phyloP scores from a whole-genome alignment of 1,284 basidiomycete genomes.

The Microbotryomycetes sp. region DNA sequence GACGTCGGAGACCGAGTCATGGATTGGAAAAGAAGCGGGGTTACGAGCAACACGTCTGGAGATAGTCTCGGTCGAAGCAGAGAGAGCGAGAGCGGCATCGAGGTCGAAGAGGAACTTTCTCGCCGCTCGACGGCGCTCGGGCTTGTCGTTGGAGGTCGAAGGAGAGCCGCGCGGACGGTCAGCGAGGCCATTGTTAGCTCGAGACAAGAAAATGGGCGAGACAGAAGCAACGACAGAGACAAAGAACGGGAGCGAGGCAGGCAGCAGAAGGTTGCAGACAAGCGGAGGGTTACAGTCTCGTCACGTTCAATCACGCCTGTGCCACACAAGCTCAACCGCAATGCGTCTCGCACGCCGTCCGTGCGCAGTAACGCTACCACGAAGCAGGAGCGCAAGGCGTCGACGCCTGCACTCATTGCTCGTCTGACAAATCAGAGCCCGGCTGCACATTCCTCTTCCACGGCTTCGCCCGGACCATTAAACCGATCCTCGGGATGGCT shows the following conservation, averaged over 20 bases:
- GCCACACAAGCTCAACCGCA: not conserved
- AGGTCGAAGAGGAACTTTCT: not conserved
- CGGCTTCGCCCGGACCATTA: not conserved
- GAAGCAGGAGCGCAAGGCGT: constrained; percentile 6
- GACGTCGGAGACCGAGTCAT: constrained; percentile 6
- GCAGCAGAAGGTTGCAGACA: not conserved
- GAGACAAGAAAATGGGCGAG: not conserved
- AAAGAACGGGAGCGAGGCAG: not conserved
- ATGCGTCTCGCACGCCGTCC: constrained; percentile 1
- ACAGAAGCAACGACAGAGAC: constrained; percentile 1
- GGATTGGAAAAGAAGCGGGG: constrained; percentile 5
- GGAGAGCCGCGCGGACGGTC: not conserved
- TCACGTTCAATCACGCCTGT: constrained; percentile 7
- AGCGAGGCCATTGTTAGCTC: not conserved
- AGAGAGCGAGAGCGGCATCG: not conserved
- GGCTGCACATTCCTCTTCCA: not conserved
- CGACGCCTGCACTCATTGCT: constrained; percentile 27
- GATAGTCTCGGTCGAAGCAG: not conserved
- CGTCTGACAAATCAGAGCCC: constrained; percentile 10
- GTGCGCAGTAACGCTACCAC: not conserved
- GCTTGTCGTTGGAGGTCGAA: not conserved
- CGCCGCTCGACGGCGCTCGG: not conserved
- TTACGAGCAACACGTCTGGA: not conserved
- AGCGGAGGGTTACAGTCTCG: not conserved
- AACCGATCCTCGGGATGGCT: constrained; percentile 14